phyloP scores from a whole-genome alignment of 371 early-diverging fungal species.

The Zychaea mexicana region DNA sequence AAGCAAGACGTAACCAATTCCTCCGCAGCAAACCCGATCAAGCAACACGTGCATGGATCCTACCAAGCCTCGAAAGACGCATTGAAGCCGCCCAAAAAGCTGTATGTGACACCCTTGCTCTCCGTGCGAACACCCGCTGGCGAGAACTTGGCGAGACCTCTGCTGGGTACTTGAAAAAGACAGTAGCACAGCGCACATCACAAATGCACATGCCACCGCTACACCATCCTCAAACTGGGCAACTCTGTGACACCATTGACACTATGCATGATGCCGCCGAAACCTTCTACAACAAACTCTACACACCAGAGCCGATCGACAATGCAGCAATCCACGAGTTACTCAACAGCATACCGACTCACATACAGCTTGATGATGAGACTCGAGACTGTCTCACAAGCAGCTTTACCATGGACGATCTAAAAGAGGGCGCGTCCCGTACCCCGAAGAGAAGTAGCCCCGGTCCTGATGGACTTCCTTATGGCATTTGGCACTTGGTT shows the following conservation, averaged over 20 bases:
- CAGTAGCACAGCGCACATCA: neutral
- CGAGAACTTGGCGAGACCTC: conserved; percentile 30
- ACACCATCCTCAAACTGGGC: conserved; percentile 1
- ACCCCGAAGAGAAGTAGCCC: conserved; percentile 7
- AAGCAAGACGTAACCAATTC: conserved; percentile 3
- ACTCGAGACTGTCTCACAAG: neutral
- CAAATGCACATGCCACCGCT: neutral
- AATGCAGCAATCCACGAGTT: neutral
- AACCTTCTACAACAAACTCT: neutral
- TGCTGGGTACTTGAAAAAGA: conserved; percentile 19
- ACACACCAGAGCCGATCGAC: conserved; percentile 4
- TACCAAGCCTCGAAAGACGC: neutral
- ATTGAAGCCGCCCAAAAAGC: conserved; percentile 7
- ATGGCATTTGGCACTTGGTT: conserved; percentile 3
- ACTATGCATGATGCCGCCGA: conserved; percentile 2
- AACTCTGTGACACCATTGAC: neutral
- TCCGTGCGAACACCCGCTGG: conserved; percentile 2
- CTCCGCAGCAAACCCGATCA: neutral
- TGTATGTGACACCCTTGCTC: neutral
- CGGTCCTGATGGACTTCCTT: conserved; percentile 9
- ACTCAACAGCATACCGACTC: neutral
- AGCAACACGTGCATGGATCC: neutral
- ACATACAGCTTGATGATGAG: no score
- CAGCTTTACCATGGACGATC: conserved; percentile 10
- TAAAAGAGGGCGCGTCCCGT: neutral